These are phyloP conservation scores for Cercospora sp. DNA, from an alignment of 2,329 filamentous ascomycete species.

Conservation along the genomic window DNA sequence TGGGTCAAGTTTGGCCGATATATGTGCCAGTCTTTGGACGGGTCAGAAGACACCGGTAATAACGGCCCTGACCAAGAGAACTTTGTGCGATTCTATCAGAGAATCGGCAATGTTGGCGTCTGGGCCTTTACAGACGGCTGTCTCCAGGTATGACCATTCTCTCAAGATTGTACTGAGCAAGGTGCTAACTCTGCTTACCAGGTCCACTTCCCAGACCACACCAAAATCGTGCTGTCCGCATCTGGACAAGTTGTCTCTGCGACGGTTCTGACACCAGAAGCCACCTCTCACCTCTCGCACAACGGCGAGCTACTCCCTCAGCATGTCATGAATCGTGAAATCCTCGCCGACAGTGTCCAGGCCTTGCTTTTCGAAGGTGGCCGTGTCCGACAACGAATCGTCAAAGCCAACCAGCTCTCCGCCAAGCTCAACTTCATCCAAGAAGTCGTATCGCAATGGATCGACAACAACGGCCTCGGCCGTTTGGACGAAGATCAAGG, in stretches of 20 bases:
- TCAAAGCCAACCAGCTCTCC: conserved; percentile 71
- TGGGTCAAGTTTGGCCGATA: conserved; percentile 72
- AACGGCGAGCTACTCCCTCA: conserved; percentile 65
- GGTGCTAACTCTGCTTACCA: conserved; percentile 40
- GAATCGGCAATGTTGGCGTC: conserved; percentile 76
- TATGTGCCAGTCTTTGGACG: conserved; percentile 54
- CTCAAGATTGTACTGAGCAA: neutral
- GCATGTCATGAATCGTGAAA: conserved; percentile 68
- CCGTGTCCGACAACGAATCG: conserved; percentile 53
- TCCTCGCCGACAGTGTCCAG: conserved; percentile 70
- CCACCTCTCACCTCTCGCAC: conserved; percentile 63
- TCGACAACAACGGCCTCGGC: conserved; percentile 67
- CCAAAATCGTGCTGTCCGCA: conserved; percentile 76
- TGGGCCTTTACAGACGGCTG: conserved; percentile 81
- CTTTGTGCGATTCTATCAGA: conserved; percentile 78
- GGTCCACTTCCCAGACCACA: conserved; percentile 88
- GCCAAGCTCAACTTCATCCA: conserved; percentile 74
- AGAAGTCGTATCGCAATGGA: conserved; percentile 70
- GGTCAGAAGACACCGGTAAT: conserved; percentile 43
- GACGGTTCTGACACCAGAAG: conserved; percentile 72
- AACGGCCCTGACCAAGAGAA: conserved; percentile 42
- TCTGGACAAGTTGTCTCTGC: conserved; percentile 76
- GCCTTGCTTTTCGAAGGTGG: conserved; percentile 65
- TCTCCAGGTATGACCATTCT: conserved; percentile 59
- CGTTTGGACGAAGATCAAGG: conserved; percentile 39